phyloP scores from a whole-genome alignment of 768 basidiomycete genomes.

The Macrocybe gigantea region DNA sequence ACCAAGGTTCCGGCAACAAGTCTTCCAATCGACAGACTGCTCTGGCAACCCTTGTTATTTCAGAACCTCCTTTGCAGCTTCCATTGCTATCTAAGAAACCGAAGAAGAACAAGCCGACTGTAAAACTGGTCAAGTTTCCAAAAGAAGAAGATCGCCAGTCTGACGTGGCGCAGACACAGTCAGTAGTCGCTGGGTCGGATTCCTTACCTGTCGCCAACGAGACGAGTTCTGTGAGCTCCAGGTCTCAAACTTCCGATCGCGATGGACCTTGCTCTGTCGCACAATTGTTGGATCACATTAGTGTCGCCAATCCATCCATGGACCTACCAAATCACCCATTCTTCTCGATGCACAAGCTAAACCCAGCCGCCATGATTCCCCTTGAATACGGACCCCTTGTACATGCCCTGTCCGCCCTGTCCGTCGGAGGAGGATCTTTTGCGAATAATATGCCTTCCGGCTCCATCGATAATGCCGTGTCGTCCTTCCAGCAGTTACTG shows the following conservation, averaged over 20 bases:
- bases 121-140: conserved; percentile 48
- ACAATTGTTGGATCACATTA: conserved; percentile 65
- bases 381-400: conserved; percentile 82
- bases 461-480: conserved; percentile 87
- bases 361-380: conserved; percentile 74
- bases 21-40: conserved; percentile 7
- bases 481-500: conserved; percentile 83
- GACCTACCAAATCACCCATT: conserved; percentile 67
- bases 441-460: conserved; percentile 79
- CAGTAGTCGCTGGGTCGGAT: conserved; percentile 44
- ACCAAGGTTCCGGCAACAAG: not conserved
- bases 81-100: conserved; percentile 79
- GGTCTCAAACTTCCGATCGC: conserved; percentile 56
- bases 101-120: conserved; percentile 69
- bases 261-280: conserved; percentile 46
- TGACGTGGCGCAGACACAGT: conserved; percentile 34
- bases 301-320: conserved; percentile 53
- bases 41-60: conserved; percentile 11
- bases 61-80: conserved; percentile 47
- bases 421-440: conserved; percentile 81
- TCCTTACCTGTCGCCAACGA: conserved; percentile 31
- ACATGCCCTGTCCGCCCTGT: conserved; percentile 80
- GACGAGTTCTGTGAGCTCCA: conserved; percentile 50
- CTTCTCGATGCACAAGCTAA: conserved; percentile 67
- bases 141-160: conserved; percentile 52